Evolutionary conservation across 768 basidiomycete species (phyloP).

Genomic region (Boletus insuetus): DNA sequence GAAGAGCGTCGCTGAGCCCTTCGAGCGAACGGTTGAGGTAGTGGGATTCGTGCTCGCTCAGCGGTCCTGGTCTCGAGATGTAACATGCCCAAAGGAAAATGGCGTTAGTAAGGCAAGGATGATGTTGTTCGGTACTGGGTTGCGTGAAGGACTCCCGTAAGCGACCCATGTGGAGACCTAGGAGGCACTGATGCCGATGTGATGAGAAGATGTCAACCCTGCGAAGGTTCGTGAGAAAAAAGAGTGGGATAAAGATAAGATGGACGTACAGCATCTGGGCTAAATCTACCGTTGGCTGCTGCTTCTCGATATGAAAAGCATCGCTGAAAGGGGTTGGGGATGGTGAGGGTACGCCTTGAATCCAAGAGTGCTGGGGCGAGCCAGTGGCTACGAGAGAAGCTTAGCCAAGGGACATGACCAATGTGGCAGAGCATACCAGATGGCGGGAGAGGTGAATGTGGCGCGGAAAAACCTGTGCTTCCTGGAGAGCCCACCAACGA

Average conservation of each 20-base stretch:
- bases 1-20: constrained; percentile 61
- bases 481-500: constrained; percentile 50
- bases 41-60: constrained; percentile 69
- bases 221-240: constrained; percentile 11
- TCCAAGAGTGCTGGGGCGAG: constrained; percentile 55
- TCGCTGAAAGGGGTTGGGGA: constrained; percentile 56
- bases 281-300: constrained; percentile 55
- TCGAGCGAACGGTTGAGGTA: constrained; percentile 67
- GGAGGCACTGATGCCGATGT: constrained; percentile 71
- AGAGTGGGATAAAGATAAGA: constrained; percentile 6
- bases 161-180: constrained; percentile 66
- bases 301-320: constrained; percentile 39
- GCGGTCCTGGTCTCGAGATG: constrained; percentile 66
- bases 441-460: constrained; percentile 57
- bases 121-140: constrained; percentile 58
- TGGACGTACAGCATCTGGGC: constrained; percentile 61
- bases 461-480: constrained; percentile 49
- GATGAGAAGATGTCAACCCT: constrained; percentile 76
- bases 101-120: constrained; percentile 75
- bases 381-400: constrained; percentile 35
- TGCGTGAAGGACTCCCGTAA: constrained; percentile 59
- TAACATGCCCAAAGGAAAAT: constrained; percentile 85
- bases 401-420: constrained; percentile 1
- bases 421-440: constrained; percentile 39
- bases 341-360: constrained; percentile 46